These are phyloP conservation scores for Sisymbrium altissimum DNA, from an alignment of 345 rosid genomes.

Conservation along the genomic window DNA sequence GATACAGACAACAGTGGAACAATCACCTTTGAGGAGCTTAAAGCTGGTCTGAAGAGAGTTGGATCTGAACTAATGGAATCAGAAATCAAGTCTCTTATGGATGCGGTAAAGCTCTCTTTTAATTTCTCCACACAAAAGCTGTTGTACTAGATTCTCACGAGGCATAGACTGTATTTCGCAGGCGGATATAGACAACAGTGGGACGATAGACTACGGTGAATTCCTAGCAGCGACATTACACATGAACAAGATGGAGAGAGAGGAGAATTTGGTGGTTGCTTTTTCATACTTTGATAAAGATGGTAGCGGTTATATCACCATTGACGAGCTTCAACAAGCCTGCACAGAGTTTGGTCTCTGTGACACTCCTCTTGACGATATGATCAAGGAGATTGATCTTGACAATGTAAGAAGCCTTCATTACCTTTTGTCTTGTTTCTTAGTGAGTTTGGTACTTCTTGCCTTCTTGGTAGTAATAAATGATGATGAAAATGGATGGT, in stretches of 20 bases:
- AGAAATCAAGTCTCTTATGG: conserved; percentile 90
- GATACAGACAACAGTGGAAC: conserved; percentile 93
- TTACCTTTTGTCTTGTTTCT: conserved; percentile 9
- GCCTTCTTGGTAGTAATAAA: not conserved
- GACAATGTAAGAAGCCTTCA: conserved; percentile 66
- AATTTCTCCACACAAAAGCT: not conserved
- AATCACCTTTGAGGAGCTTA: conserved; percentile 87
- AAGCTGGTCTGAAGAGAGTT: conserved; percentile 74
- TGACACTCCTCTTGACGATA: conserved; percentile 74
- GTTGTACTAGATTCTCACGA: not conserved
- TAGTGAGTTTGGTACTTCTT: not conserved
- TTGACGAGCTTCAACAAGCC: conserved; percentile 91
- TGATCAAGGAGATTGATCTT: conserved; percentile 80
- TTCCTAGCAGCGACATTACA: conserved; percentile 95
- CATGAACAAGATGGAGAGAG: conserved; percentile 85
- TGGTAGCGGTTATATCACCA: conserved; percentile 85
- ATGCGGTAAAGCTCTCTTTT: conserved; percentile 49
- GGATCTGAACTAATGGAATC: conserved; percentile 90
- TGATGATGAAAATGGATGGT: not conserved
- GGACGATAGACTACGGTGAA: conserved; percentile 89
- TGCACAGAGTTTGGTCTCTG: conserved; percentile 91
- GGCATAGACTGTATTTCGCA: conserved; percentile 32
- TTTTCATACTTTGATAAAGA: conserved; percentile 91
- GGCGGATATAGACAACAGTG: conserved; percentile 95
- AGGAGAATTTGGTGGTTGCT: conserved; percentile 82